phyloP scores from a whole-genome alignment of 768 basidiomycete genomes.

The Leccinum subtestaceum region DNA sequence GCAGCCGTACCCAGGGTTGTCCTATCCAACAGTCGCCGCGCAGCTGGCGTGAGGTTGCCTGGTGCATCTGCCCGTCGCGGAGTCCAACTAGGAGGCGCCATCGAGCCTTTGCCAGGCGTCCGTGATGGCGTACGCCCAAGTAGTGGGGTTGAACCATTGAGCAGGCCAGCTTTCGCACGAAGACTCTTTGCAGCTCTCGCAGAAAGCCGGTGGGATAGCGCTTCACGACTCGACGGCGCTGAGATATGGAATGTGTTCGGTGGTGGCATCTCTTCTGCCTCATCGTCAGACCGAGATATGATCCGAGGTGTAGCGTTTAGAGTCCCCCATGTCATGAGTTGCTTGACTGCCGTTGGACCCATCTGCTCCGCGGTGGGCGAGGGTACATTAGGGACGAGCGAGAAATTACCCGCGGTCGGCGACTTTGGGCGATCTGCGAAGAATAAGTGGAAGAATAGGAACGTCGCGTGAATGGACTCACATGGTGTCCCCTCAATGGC shows the following conservation, averaged over 20 bases:
- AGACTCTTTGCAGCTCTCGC: slow-evolving; percentile 79
- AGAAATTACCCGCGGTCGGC: slow-evolving; percentile 54
- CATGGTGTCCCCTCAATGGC: slow-evolving; percentile 93
- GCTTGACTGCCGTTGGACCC: slow-evolving; percentile 78
- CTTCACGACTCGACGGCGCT: slow-evolving; percentile 75
- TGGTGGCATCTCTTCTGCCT: slow-evolving; percentile 39
- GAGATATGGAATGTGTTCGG: slow-evolving; percentile 74
- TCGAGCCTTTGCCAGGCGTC: slow-evolving; percentile 41
- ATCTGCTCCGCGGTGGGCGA: slow-evolving; percentile 83
- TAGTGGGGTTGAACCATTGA: slow-evolving; percentile 39
- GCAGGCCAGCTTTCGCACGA: slow-evolving; percentile 68
- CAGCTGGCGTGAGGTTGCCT: slow-evolving; percentile 86
- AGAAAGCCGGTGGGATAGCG: slow-evolving; percentile 77
- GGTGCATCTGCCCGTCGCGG: slow-evolving; percentile 70
- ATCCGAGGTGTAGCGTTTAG: slow-evolving; percentile 89
- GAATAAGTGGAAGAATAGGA: slow-evolving; percentile 9
- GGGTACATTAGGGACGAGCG: slow-evolving; percentile 81
- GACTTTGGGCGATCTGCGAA: slow-evolving; percentile 60
- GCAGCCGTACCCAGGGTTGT: slow-evolving; percentile 66
- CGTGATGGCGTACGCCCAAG: slow-evolving; percentile 33
- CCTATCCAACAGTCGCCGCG: slow-evolving; percentile 67
- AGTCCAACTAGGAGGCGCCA: slow-evolving; percentile 80
- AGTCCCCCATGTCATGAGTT: slow-evolving; percentile 98
- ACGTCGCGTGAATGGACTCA: slow-evolving; percentile 39
- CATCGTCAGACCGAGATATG: slow-evolving; percentile 61